A percentile compares a stretch with the other conserved stretches of the same genome.
phyloP scores from a whole-genome alignment of 2,329 filamentous ascomycete species.

The Pseudogymnoascus sp. region DNA sequence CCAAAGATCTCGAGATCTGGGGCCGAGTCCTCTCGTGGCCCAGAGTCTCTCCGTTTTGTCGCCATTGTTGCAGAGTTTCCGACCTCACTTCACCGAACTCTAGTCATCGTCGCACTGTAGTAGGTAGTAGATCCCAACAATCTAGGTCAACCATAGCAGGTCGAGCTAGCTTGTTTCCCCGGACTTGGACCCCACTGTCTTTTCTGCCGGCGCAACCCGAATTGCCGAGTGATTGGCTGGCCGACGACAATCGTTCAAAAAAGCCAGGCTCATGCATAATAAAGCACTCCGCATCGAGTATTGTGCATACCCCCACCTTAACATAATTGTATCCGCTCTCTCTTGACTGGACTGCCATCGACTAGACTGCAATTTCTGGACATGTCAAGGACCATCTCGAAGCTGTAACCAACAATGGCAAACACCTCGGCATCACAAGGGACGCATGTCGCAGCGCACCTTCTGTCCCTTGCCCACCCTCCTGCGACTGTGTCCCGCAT shows the following conservation, averaged over 20 bases:
- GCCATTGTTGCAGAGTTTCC: conserved; percentile 30
- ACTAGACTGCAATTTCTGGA: not conserved
- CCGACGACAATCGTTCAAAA: not conserved
- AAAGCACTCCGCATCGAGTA: not conserved
- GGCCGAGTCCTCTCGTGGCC: conserved; percentile 42
- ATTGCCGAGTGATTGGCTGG: conserved; percentile 6
- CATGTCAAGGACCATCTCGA: not conserved
- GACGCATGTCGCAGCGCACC: conserved; percentile 41
- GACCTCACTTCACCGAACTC: not conserved
- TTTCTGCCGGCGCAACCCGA: not conserved
- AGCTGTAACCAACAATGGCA: conserved; percentile 3
- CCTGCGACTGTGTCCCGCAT: conserved; percentile 63
- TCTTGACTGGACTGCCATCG: not conserved
- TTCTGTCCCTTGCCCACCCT: conserved; percentile 73
- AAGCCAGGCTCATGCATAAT: not conserved
- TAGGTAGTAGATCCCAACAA: not conserved
- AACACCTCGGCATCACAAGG: conserved; percentile 21
- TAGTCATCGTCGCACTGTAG: not conserved
- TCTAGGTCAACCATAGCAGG: not conserved
- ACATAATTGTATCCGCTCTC: not conserved
- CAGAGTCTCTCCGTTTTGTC: conserved; percentile 24
- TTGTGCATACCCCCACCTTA: conserved; percentile 7
- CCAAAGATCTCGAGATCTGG: conserved; percentile 73
- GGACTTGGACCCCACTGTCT: not conserved
- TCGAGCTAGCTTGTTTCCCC: not conserved